Base-by-base conservation (phyloP, 2,329 filamentous ascomycete genomes). In the Diaporthe citriasiana region DNA sequence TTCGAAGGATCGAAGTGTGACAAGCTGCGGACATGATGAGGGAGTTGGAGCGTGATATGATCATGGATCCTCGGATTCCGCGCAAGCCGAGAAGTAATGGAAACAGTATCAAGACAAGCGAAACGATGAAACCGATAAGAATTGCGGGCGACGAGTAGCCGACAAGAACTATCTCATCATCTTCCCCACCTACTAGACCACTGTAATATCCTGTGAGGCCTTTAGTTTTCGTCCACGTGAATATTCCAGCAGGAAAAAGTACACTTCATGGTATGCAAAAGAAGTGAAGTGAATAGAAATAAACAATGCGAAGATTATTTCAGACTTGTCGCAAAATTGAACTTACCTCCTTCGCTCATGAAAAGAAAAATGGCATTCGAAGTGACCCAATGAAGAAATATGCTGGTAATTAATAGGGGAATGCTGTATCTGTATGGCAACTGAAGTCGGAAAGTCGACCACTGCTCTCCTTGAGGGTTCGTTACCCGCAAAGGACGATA, bases 381-480 rank as follows among this genome's bases (percentile, higher is more conserved):
- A 47, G 79, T 59, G 6, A 77, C 50, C 76, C 75, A 77, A 53
- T 78, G 78, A 3, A 78, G 47, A 1, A 77, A 19, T 7, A 65
- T 63, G 65, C 77, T 76, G 1, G 71, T 56, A 1, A 66, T n/a
- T 0, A 79, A 65, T 15, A 80, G 72, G 1, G 79, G 77, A 17
- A 79, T 50, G 42, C 76, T 76, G 55, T 77, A 79, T n/a, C 56
- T 69, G 27, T 78, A 79, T 22, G 78, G 78, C 1, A 80, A 53
- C 47, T 79, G 77, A 1, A 79, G 71, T 55, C 78, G 66, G 53
- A 79, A 79, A 2, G 66, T 77, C 4, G 78, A 79, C 4, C 71
- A 35, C 65, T 80, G 79, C 6, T 76, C 38, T 2, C 78, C 78
- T 19, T 22, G 70, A 0, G 77, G 77, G 25, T 73, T 53, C 3